Base-by-base conservation (phyloP, 23 red algal genomes). In the Gracilaria gracilis region DNA sequence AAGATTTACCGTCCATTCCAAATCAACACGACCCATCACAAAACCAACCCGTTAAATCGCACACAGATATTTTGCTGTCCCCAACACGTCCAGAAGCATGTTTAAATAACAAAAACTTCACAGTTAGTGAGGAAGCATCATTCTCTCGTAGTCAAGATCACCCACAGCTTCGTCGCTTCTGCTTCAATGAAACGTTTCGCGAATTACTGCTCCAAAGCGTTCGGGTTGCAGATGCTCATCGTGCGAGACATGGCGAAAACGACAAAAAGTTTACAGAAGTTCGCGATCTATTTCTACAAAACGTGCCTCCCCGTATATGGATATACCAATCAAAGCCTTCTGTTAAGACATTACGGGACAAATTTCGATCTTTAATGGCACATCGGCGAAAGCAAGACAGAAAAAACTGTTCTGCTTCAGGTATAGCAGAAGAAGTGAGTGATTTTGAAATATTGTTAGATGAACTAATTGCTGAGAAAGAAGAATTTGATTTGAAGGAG, bases 151-250 rank as follows among this genome's bases (percentile, higher is more conserved):
- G n/a, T n/a, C n/a, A n/a, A n/a, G n/a, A n/a, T n/a, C n/a, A n/a
- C n/a, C n/a, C n/a, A n/a, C n/a, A 67, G 28, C 50, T 83, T 25
- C 80, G 80, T 48, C 50, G 57, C 4, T 83, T 83, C 42, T 19
- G 15, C 36, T 83, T 83, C 34, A 67, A 61, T 38, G 57, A 83
- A 2, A 23, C 33, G 0, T 28, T 40, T 31, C 50, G 38, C 31
- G 8, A 57, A 9, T 25, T 65, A 9, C 16, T 83, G 6, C 14
- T 65, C 1, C 51, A 61, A 4, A 39, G 57, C 61, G 0, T 83
- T 15, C 61, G 8, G 0, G 57, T 47, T 19, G 37, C 61, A 28
- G 57, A 62, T 27, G 34, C 80, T 12, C 80, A 83, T 47, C 32
- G 38, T 0, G 80, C 33, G 16, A 61, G 25, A 39, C 31, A 83